A percentile compares a stretch with the other conserved stretches of the same genome.
Conservation (phyloP, 306 rosid species). For the Oemleria cerasiformis region DNA sequence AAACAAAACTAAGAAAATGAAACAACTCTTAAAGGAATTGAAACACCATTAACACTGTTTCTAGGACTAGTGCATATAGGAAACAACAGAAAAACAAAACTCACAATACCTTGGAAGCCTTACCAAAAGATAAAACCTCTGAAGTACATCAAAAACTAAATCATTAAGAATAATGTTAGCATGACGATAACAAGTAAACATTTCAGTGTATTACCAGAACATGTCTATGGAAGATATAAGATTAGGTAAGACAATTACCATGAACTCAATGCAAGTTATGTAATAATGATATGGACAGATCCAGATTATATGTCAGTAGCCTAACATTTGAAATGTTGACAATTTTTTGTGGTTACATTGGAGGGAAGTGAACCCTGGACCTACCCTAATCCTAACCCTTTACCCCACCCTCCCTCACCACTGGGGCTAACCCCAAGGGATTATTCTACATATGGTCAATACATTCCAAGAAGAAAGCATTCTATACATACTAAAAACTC, state of each 20-base stretch:
- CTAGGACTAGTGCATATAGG: constrained; percentile 20
- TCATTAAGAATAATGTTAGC: constrained; percentile 17
- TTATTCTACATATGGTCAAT: no score
- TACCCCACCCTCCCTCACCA: no score
- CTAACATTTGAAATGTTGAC: constrained; percentile 20
- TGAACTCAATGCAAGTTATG: not conserved
- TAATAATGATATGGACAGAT: not conserved
- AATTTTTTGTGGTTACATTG: no score
- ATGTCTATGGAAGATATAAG: not conserved
- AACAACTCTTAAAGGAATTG: constrained; percentile 24
- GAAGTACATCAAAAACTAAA: constrained; percentile 24
- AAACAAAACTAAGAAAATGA: no score
- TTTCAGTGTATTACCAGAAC: constrained; percentile 14
- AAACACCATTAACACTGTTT: constrained; percentile 16
- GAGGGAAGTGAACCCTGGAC: no score
- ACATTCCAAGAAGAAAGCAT: constrained; percentile 16
- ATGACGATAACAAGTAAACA: constrained; percentile 24
- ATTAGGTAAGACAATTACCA: constrained; percentile 15
- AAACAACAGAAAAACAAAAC: constrained; percentile 26
- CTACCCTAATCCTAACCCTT: no score
- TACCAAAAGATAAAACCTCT: constrained; percentile 29
- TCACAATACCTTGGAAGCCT: constrained; percentile 32
- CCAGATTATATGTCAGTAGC: constrained; percentile 10
- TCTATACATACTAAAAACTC: constrained; percentile 13
- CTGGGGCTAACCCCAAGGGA: no score